Conservation (phyloP, 495 filamentous ascomycete species). For the Hypomontagnella monticulosa region DNA sequence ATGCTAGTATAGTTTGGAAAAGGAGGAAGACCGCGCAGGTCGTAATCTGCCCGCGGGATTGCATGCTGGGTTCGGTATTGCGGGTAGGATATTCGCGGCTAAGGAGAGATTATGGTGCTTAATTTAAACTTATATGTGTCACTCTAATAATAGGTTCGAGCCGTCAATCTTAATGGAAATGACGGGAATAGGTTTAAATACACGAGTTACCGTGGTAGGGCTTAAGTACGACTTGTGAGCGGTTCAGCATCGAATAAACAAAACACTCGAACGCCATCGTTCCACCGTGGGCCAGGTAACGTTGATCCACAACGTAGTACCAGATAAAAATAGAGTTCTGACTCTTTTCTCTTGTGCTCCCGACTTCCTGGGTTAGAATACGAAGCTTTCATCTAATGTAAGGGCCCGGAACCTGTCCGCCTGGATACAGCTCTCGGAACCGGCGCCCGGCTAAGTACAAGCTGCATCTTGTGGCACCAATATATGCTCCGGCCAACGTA, state of each 20-base stretch:
- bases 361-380: conserved; percentile 19
- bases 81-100: not conserved
- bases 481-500: not conserved
- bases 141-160: not conserved
- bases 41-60: not conserved
- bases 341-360: not conserved
- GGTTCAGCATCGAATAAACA: not conserved
- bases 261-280: conserved; percentile 7
- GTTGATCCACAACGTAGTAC: conserved; percentile 6
- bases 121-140: not conserved
- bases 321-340: conserved; percentile 16
- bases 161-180: not conserved
- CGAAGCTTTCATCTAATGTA: conserved; percentile 24
- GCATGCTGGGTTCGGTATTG: conserved; percentile 16
- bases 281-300: conserved; percentile 9
- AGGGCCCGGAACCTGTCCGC: conserved; percentile 8
- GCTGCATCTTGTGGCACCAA: not conserved
- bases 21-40: conserved; percentile 15
- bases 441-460: conserved; percentile 19
- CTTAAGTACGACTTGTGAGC: conserved; percentile 10
- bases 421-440: conserved; percentile 5
- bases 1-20: not conserved
- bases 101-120: not conserved
- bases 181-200: not conserved
- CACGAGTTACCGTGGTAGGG: not conserved